Percentiles rank a stretch among this genome's conserved stretches.
These are phyloP conservation scores for Begonia peltatifolia DNA, from an alignment of 306 rosid species.

Conservation along the genomic window DNA sequence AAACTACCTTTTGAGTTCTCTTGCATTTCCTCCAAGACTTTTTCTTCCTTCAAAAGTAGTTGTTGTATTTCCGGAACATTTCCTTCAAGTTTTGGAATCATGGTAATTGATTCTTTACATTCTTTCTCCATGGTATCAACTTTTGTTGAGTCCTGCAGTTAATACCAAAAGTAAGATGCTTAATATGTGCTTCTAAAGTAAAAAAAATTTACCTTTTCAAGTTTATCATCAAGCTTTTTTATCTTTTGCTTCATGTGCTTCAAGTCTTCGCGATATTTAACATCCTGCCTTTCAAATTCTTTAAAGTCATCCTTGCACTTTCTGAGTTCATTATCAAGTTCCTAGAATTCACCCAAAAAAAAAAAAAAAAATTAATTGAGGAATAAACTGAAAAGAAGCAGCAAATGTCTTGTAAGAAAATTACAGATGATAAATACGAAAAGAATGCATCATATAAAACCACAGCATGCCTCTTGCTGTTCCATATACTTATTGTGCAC, in stretches of 20 bases:
- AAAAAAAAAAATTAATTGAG: background rate
- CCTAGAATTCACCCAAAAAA: slow-evolving; percentile 43
- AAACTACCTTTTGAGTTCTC: slow-evolving; percentile 63
- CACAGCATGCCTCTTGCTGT: slow-evolving; percentile 62
- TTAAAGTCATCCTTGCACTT: slow-evolving; percentile 80
- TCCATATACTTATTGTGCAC: slow-evolving; percentile 44
- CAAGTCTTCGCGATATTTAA: slow-evolving; percentile 71
- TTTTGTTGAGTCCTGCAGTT: slow-evolving; percentile 66
- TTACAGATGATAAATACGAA: too few species aligned
- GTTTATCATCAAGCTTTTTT: slow-evolving; percentile 73
- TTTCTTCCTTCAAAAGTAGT: slow-evolving; percentile 61
- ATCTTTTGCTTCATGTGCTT: slow-evolving; percentile 81
- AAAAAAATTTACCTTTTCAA: slow-evolving; percentile 44
- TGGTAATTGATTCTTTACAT: slow-evolving; percentile 48
- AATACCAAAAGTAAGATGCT: slow-evolving; percentile 12
- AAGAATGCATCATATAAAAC: background rate
- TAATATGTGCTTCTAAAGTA: background rate
- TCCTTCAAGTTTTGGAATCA: slow-evolving; percentile 75
- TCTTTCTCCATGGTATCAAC: slow-evolving; percentile 44
- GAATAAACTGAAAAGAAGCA: background rate
- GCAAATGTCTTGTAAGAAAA: too few species aligned
- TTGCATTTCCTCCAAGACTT: slow-evolving; percentile 59
- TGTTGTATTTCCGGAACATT: slow-evolving; percentile 64
- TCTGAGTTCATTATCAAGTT: slow-evolving; percentile 65
- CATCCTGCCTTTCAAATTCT: slow-evolving; percentile 94